These are phyloP conservation scores for Anisogramma anomala DNA, from an alignment of 2,329 filamentous ascomycete species.

Conservation along the genomic window DNA sequence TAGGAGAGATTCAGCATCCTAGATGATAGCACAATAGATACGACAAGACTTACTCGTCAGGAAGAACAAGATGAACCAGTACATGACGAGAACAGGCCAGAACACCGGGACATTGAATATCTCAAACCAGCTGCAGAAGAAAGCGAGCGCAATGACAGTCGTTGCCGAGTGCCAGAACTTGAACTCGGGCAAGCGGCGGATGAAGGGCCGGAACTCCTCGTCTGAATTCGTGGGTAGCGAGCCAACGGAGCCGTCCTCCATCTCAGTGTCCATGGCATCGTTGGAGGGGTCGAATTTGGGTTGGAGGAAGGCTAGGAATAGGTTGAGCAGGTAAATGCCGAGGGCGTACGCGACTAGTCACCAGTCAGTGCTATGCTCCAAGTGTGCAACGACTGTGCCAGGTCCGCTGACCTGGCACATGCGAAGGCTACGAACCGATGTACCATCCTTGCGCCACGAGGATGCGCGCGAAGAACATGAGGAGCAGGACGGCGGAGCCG, in stretches of 20 bases:
- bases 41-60: conserved; percentile 81
- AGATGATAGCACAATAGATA: no score
- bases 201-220: conserved; percentile 96
- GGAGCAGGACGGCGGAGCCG: conserved; percentile 62
- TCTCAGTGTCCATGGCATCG: conserved; percentile 80
- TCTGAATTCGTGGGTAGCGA: conserved; percentile 87
- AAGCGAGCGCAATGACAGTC: conserved; percentile 69
- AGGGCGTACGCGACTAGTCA: conserved; percentile 88
- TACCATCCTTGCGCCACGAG: conserved; percentile 95
- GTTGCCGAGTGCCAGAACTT: conserved; percentile 99
- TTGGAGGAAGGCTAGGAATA: conserved; percentile 96
- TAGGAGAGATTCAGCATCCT: conserved; percentile 1
- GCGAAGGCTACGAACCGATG: conserved; percentile 54
- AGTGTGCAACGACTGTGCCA: background rate
- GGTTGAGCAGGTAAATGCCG: conserved; percentile 96
- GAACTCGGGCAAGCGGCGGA: conserved; percentile 91
- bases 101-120: conserved; percentile 97
- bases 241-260: conserved; percentile 80
- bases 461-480: conserved; percentile 81
- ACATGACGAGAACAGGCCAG: conserved; percentile 96
- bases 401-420: no score
- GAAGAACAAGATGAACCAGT: conserved; percentile 95
- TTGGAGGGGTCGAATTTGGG: conserved; percentile 98
- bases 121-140: conserved; percentile 83
- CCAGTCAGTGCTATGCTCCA: conserved; percentile 12